Conservation (phyloP, 2,329 filamentous ascomycete species). For the Fusarium sp. region DNA sequence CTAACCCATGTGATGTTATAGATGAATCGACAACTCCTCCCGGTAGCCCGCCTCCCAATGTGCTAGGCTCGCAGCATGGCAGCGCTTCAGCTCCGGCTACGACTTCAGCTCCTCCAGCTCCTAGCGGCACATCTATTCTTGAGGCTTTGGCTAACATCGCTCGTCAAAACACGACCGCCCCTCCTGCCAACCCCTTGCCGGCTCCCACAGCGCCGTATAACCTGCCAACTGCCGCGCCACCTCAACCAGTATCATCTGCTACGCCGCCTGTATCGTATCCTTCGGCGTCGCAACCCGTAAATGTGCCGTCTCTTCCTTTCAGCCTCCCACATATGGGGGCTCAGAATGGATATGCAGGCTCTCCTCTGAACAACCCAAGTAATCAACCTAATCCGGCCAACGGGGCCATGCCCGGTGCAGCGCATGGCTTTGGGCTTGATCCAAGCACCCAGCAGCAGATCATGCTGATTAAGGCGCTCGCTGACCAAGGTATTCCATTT, state of each 20-base stretch:
- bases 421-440: conserved; percentile 52
- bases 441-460: conserved; percentile 74
- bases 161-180: conserved; percentile 70
- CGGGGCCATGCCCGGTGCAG: conserved; percentile 48
- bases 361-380: conserved; percentile 41
- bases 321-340: conserved; percentile 47
- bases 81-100: conserved; percentile 29
- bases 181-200: conserved; percentile 52
- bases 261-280: conserved; percentile 49
- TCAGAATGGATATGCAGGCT: conserved; percentile 47
- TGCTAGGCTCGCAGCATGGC: conserved; percentile 52
- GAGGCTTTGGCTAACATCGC: conserved; percentile 84
- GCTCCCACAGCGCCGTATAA: conserved; percentile 57
- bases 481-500: conserved; percentile 77
- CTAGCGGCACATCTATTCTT: conserved; percentile 70
- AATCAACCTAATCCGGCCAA: conserved; percentile 43
- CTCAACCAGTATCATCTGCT: conserved; percentile 45
- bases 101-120: conserved; percentile 48
- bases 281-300: conserved; percentile 66
- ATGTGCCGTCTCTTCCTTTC: conserved; percentile 59
- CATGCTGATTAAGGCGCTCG: conserved; percentile 77
- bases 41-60: conserved; percentile 64
- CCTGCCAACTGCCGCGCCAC: conserved; percentile 46
- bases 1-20: conserved; percentile 57
- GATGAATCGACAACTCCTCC: conserved; percentile 77